These are phyloP conservation scores for Anaeromyces robustus DNA, from an alignment of 192 early-diverging fungal genomes.

Conservation along the genomic window DNA sequence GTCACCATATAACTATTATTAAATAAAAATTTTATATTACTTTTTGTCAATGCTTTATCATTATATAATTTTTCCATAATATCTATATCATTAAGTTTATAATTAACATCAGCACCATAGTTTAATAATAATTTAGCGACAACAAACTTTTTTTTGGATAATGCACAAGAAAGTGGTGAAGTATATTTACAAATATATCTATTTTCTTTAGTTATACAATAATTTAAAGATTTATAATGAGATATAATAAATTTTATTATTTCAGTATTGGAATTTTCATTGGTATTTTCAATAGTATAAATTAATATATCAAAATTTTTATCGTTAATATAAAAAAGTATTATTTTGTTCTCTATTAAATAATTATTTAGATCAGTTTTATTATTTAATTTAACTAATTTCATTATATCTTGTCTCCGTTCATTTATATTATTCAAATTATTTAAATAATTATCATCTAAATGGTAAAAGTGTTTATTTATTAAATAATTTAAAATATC, in stretches of 20 bases:
- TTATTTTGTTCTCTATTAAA: neutral
- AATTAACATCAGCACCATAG: no score
- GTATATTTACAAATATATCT: no score
- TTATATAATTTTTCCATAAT: no score
- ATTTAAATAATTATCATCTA: neutral
- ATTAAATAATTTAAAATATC: no score
- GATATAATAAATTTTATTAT: neutral
- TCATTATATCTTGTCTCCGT: neutral
- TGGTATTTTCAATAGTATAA: neutral
- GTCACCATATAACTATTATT: no score
- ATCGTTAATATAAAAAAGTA: neutral
- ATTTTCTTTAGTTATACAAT: no score
- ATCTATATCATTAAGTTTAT: no score
- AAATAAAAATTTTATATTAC: no score
- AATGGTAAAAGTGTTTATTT: neutral
- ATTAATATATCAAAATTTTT: neutral
- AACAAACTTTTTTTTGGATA: no score
- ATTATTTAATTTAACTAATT: neutral
- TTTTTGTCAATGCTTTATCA: no score
- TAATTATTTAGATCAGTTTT: neutral
- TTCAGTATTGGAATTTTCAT: neutral
- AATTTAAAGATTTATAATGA: neutral
- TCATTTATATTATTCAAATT: neutral
- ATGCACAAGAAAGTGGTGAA: no score
- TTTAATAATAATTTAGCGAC: no score